Conservation (phyloP, 2,329 filamentous ascomycete genomes). For the Microcyclosporella mali region DNA sequence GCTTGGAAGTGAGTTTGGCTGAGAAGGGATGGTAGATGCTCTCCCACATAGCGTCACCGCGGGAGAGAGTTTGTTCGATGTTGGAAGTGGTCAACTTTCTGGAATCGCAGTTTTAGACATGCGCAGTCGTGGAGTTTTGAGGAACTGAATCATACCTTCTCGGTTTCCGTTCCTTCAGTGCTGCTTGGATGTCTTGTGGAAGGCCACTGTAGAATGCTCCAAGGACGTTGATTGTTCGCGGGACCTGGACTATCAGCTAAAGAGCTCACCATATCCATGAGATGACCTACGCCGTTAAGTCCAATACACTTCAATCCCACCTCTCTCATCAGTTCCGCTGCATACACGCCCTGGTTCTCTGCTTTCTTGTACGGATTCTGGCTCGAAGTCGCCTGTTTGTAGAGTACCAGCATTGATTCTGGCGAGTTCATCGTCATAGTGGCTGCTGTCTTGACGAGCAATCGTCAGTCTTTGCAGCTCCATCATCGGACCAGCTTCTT, state of each 20-base stretch:
- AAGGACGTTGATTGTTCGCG: conserved; percentile 76
- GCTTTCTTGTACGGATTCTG: conserved; percentile 17
- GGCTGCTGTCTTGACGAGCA: conserved; percentile 57
- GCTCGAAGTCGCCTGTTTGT: conserved; percentile 38
- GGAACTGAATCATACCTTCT: conserved; percentile 7
- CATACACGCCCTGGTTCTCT: conserved; percentile 38
- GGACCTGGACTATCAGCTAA: conserved; percentile 50
- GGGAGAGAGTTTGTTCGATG: conserved; percentile 48
- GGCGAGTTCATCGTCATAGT: conserved; percentile 85
- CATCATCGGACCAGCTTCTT: background rate
- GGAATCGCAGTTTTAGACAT: background rate
- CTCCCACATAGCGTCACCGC: conserved; percentile 65
- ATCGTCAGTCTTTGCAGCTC: background rate
- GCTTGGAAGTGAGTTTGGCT: conserved; percentile 62
- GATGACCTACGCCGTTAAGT: conserved; percentile 58
- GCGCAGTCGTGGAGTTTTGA: too few species aligned
- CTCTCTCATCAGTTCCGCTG: conserved; percentile 68
- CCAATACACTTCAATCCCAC: conserved; percentile 71
- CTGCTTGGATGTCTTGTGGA: conserved; percentile 48
- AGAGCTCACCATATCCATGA: background rate
- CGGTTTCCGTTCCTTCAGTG: conserved; percentile 37
- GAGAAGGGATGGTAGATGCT: conserved; percentile 72
- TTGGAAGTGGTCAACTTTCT: conserved; percentile 36
- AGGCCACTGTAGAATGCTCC: conserved; percentile 63
- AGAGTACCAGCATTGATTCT: conserved; percentile 61